These are phyloP conservation scores for Dioscorea dumetorum DNA, from an alignment of 106 monocot genomes.

Conservation along the genomic window DNA sequence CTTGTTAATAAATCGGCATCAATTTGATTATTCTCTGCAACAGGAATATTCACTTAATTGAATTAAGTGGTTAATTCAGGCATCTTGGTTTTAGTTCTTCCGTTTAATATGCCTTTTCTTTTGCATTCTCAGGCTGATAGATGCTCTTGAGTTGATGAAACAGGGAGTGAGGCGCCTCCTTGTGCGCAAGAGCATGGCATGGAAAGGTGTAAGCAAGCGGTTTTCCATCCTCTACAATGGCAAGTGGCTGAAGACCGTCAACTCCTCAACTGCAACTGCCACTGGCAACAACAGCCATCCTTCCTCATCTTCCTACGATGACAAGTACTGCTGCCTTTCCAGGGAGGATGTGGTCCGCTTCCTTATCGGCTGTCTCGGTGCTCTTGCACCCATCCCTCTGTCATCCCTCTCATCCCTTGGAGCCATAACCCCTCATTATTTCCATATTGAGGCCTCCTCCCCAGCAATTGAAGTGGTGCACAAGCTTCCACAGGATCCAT, in stretches of 20 bases:
- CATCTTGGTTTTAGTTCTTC: too few species aligned
- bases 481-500: constrained; percentile 56
- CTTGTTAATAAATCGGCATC: too few species aligned
- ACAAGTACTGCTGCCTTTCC: constrained; percentile 77
- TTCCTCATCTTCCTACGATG: constrained; percentile 14
- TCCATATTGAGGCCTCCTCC: constrained; percentile 39
- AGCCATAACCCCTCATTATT: constrained; percentile 38
- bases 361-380: constrained; percentile 83
- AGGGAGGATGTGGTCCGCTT: constrained; percentile 85
- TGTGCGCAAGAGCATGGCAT: constrained; percentile 69
- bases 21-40: too few species aligned
- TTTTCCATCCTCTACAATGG: constrained; percentile 85
- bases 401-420: constrained; percentile 62
- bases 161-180: constrained; percentile 76
- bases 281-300: not conserved
- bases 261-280: constrained; percentile 8
- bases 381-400: constrained; percentile 79
- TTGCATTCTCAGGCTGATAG: constrained; percentile 54
- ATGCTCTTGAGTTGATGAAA: constrained; percentile 96
- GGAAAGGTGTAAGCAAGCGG: constrained; percentile 82
- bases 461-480: constrained; percentile 50
- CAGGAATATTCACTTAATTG: too few species aligned
- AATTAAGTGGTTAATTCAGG: too few species aligned
- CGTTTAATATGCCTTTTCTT: not conserved
- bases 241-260: constrained; percentile 76